These are phyloP conservation scores for Fomitopsis betulina DNA, from an alignment of 1,284 basidiomycete genomes.

Conservation along the genomic window DNA sequence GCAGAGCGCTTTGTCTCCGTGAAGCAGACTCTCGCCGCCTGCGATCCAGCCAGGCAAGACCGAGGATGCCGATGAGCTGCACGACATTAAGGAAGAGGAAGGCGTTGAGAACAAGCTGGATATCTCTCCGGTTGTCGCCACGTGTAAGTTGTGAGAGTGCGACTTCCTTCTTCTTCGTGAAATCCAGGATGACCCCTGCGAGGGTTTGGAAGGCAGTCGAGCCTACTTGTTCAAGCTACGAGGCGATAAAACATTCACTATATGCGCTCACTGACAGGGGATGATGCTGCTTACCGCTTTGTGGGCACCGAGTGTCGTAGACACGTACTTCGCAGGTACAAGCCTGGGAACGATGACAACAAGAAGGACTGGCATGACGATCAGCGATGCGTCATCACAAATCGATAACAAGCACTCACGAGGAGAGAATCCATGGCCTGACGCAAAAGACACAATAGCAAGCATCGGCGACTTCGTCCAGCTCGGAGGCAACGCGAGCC, in stretches of 20 bases:
- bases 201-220: slow-evolving; percentile 69
- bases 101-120: slow-evolving; percentile 52
- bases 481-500: slow-evolving; percentile 58
- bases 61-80: slow-evolving; percentile 50
- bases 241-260: background rate
- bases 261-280: background rate
- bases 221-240: slow-evolving; percentile 68
- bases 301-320: slow-evolving; percentile 75
- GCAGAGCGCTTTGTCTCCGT: slow-evolving; percentile 14
- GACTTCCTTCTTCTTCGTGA: slow-evolving; percentile 29
- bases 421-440: slow-evolving; percentile 72
- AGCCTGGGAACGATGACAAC: slow-evolving; percentile 74
- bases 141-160: slow-evolving; percentile 5
- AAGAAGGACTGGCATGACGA: slow-evolving; percentile 47
- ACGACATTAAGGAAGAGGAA: slow-evolving; percentile 58
- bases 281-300: slow-evolving; percentile 56
- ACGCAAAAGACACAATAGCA: slow-evolving; percentile 57
- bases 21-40: slow-evolving; percentile 27
- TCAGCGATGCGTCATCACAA: background rate
- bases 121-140: slow-evolving; percentile 22
- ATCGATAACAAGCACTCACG: slow-evolving; percentile 36
- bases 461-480: slow-evolving; percentile 57
- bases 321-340: slow-evolving; percentile 67
- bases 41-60: slow-evolving; percentile 42
- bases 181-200: slow-evolving; percentile 60